phyloP scores from a whole-genome alignment of 805 yeast genomes.

The Suhomyces prunicola region DNA sequence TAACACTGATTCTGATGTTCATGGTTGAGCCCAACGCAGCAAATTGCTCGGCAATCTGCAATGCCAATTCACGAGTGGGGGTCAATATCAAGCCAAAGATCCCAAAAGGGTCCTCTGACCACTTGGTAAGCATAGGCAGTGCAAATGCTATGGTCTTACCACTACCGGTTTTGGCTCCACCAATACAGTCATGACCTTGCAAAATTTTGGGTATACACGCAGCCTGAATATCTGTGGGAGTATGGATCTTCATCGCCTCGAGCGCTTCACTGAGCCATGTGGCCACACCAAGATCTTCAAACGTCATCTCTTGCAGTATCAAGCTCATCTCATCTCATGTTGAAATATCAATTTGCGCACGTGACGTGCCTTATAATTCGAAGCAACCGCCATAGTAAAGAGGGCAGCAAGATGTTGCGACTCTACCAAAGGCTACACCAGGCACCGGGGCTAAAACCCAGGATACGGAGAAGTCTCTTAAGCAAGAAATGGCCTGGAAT shows the following conservation, averaged over 20 bases:
- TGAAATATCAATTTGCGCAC: not conserved
- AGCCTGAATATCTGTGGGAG: conserved; percentile 83
- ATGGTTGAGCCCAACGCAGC: conserved; percentile 86
- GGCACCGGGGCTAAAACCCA: not conserved
- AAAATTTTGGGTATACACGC: conserved; percentile 88
- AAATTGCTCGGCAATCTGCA: conserved; percentile 96
- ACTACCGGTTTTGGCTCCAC: conserved; percentile 97
- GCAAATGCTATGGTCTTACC: conserved; percentile 98
- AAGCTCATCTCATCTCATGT: not conserved
- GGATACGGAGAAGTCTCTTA: not conserved
- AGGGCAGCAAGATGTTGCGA: not conserved
- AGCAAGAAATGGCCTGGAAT: not conserved
- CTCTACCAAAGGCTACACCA: not conserved
- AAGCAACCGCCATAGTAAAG: not conserved
- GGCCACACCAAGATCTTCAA: conserved; percentile 69
- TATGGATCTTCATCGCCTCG: conserved; percentile 71
- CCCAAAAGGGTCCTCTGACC: conserved; percentile 95
- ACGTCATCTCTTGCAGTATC: conserved; percentile 29
- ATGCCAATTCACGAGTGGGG: conserved; percentile 90
- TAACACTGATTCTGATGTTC: conserved; percentile 76
- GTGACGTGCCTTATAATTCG: not conserved
- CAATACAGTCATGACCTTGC: conserved; percentile 86
- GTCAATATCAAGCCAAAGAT: conserved; percentile 86
- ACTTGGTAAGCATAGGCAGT: conserved; percentile 90
- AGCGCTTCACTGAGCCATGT: conserved; percentile 85